Percentiles rank a stretch among this genome's conserved stretches.
Evolutionary conservation across 108 stramenopile genomes (phyloP).

Genomic region (Hondaea fermentalgiana): DNA sequence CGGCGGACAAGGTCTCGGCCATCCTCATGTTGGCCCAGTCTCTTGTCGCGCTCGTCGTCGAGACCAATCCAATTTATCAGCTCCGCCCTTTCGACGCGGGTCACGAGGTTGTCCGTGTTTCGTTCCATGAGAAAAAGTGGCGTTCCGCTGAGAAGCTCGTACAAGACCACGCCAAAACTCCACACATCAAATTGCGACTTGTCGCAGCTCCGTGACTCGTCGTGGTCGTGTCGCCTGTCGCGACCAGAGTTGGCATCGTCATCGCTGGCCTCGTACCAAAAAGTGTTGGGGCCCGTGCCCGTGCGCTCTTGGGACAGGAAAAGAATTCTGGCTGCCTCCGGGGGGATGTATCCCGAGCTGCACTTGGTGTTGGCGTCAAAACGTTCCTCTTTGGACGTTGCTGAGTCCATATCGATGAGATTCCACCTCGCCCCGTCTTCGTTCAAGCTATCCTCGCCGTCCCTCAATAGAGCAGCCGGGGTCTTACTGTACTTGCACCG

Average conservation of each 20-base stretch:
- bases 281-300: no score
- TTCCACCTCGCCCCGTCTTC: not conserved
- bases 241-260: no score
- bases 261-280: no score
- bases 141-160: slow-evolving; percentile 15
- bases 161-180: slow-evolving; percentile 29
- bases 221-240: no score
- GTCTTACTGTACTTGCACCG: no score
- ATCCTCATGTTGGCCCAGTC: not conserved
- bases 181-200: slow-evolving; percentile 21
- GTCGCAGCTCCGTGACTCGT: no score
- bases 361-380: not conserved
- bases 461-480: no score
- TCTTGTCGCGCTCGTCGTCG: not conserved
- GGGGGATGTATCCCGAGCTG: not conserved
- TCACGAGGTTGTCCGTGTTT: not conserved
- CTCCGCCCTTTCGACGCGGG: not conserved
- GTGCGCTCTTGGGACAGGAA: not conserved
- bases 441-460: no score
- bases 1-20: not conserved
- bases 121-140: slow-evolving; percentile 11
- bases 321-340: not conserved
- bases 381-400: not conserved
- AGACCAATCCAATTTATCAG: not conserved
- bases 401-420: not conserved